A percentile compares a stretch with the other conserved stretches of the same genome.
Evolutionary conservation across 1,284 basidiomycete species (phyloP).

Genomic region (Ceratobasidium theobromae): DNA sequence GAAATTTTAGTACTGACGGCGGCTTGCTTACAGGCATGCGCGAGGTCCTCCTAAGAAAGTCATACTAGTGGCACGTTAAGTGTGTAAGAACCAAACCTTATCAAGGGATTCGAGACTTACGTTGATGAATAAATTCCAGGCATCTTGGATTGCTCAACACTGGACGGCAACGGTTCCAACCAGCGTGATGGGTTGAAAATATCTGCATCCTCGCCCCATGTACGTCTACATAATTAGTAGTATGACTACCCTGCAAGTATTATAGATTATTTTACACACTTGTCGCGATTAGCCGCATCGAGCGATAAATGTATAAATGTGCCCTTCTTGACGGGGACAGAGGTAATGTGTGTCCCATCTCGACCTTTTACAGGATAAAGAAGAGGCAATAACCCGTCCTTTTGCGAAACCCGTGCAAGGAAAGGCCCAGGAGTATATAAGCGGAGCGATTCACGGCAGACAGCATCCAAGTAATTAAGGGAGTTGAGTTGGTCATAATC

Average conservation of each 20-base stretch:
- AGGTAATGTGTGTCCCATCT: neutral
- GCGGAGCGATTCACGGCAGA: slow-evolving; percentile 14
- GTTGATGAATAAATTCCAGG: slow-evolving; percentile 2
- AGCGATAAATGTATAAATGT: slow-evolving; percentile 3
- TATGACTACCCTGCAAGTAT: neutral
- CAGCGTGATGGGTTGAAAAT: neutral
- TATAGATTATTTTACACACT: neutral
- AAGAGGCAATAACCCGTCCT: slow-evolving; percentile 1
- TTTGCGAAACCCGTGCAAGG: neutral
- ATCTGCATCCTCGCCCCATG: slow-evolving; percentile 17
- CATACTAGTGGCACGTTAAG: too few relatives aligned
- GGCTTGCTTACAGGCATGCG: slow-evolving; percentile 1
- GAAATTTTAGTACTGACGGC: too few relatives aligned
- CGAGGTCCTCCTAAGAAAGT: slow-evolving; percentile 1
- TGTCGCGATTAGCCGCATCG: slow-evolving; percentile 1
- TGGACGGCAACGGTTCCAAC: slow-evolving; percentile 14
- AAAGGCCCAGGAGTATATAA: neutral
- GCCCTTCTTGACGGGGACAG: neutral
- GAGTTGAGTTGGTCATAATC: slow-evolving; percentile 18
- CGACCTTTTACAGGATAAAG: neutral
- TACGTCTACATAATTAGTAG: neutral
- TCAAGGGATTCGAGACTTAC: neutral
- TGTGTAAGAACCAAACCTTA: too few relatives aligned
- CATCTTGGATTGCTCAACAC: neutral
- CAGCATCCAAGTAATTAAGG: neutral